Base-by-base conservation (phyloP, 106 monocot species). In the Platanthera zijinensis region DNA sequence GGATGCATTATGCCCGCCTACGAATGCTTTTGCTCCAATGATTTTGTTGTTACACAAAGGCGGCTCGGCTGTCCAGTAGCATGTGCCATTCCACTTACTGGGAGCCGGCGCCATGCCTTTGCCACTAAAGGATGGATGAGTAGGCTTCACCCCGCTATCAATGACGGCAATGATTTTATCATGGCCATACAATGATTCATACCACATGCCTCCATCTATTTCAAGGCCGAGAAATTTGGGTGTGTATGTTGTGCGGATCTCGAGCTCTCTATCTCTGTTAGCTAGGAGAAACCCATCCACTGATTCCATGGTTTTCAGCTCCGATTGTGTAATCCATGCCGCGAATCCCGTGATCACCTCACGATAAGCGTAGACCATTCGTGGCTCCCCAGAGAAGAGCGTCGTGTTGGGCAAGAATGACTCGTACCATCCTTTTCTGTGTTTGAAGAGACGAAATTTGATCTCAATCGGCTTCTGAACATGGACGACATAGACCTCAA, bases 161-260 rank as follows among this genome's bases (percentile, higher is more conserved):
- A 92, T 18, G 5, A 92, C 69, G 8, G 82, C 84, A 71, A 92
- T 71, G 84, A 92, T 82, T 30, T 85, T 51, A 0, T 87, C 92
- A 32, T 83, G 50, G 15, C 90, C 93, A n/a, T 50, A 75, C 46
- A 72, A 79, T 10, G 80, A 50, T 9, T 7, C 52, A 4, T 6
- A 71, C 76, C 86, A 83, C 18, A 78, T 52, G 17, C 75, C 61
- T 0, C n/a, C 5, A 3, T 22, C 51, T 6, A 1, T 0, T 48
- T 52, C 48, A 54, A 3, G 52, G 0, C 83, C 84, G 0, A 93
- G 59, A 73, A 93, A 83, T 2, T 66, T 0, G 3, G 84, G 90
- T 0, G 85, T 78, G 75, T 83, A 80, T 0, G 93, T 93, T 49
- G 90, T 90, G 10, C 39, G 78, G 18, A 76, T 75, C 0, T 19